Conservation (phyloP, 2,329 filamentous ascomycete species). For the Didymellaceae sp. region DNA sequence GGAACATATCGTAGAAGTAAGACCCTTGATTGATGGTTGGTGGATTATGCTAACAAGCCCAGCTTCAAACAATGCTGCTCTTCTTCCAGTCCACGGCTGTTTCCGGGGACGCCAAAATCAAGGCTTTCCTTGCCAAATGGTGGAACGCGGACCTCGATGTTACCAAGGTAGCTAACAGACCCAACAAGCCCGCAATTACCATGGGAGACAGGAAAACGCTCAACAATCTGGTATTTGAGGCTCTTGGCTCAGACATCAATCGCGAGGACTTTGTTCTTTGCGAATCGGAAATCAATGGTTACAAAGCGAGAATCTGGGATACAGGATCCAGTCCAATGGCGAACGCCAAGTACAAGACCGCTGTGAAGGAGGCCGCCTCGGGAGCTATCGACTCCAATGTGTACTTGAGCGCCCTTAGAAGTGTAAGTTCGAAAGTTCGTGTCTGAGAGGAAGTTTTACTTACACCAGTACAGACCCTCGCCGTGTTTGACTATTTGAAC, state of each 20-base stretch:
- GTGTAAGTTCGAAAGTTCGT: background rate
- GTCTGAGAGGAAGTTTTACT: background rate
- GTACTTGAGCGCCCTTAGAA: slow-evolving; percentile 3
- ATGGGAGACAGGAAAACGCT: background rate
- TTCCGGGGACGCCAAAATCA: background rate
- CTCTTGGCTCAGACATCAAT: background rate
- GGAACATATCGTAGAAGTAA: slow-evolving; percentile 1
- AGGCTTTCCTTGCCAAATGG: background rate
- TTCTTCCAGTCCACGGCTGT: background rate
- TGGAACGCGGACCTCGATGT: slow-evolving; percentile 1
- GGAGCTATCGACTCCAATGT: background rate
- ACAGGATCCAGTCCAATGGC: background rate
- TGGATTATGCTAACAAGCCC: background rate
- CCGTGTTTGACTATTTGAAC: background rate
- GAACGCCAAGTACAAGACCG: background rate
- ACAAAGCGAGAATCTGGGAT: slow-evolving; percentile 2
- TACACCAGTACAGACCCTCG: background rate
- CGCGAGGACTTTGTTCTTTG: slow-evolving; percentile 6
- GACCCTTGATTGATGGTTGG: background rate
- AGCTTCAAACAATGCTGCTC: background rate
- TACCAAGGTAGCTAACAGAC: background rate
- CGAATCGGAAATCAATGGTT: slow-evolving; percentile 3
- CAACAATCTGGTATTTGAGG: slow-evolving; percentile 4
- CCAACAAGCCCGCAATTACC: slow-evolving; percentile 3
- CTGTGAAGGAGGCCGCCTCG: background rate